Evolutionary conservation across 1,284 basidiomycete species (phyloP).

Genomic region (Apiotrichum brassicae): DNA sequence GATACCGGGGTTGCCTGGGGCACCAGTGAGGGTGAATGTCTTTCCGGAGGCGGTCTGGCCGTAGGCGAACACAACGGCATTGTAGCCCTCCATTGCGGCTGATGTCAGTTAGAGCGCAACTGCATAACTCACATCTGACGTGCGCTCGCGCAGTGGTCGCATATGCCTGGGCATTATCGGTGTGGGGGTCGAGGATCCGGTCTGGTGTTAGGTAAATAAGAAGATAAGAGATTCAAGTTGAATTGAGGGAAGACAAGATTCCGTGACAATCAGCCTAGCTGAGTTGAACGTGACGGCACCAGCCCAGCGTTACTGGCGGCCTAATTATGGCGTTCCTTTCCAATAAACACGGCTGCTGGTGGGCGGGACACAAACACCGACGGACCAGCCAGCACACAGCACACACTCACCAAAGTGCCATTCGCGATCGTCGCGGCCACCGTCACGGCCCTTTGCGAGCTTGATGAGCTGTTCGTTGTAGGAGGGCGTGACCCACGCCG

Average conservation of each 20-base stretch:
- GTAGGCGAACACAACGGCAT: slow-evolving; percentile 90
- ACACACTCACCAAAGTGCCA: slow-evolving; percentile 49
- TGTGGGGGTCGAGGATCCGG: slow-evolving; percentile 49
- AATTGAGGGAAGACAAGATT: no score
- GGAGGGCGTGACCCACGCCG: slow-evolving; percentile 34
- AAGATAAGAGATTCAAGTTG: no score
- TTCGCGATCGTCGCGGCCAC: slow-evolving; percentile 36
- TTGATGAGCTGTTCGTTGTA: slow-evolving; percentile 40
- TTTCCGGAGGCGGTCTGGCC: slow-evolving; percentile 69
- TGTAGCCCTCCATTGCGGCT: slow-evolving; percentile 93
- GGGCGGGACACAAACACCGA: no score
- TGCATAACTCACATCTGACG: slow-evolving; percentile 53
- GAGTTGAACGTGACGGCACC: no score
- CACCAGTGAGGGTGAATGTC: slow-evolving; percentile 83
- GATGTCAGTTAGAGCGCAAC: slow-evolving; percentile 6
- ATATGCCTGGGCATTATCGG: slow-evolving; percentile 77
- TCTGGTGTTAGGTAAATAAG: slow-evolving; percentile 26
- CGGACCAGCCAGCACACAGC: no score
- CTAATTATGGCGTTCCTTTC: no score
- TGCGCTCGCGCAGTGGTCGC: slow-evolving; percentile 75
- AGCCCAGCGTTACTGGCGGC: no score
- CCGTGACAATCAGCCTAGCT: no score
- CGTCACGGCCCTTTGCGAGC: slow-evolving; percentile 31
- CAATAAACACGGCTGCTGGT: no score
- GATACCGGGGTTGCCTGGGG: slow-evolving; percentile 79